Percentiles rank a stretch among this genome's conserved stretches.
Evolutionary conservation across 2,329 filamentous ascomycete genomes (phyloP).

Genomic region (Verticillium albo-atrum): DNA sequence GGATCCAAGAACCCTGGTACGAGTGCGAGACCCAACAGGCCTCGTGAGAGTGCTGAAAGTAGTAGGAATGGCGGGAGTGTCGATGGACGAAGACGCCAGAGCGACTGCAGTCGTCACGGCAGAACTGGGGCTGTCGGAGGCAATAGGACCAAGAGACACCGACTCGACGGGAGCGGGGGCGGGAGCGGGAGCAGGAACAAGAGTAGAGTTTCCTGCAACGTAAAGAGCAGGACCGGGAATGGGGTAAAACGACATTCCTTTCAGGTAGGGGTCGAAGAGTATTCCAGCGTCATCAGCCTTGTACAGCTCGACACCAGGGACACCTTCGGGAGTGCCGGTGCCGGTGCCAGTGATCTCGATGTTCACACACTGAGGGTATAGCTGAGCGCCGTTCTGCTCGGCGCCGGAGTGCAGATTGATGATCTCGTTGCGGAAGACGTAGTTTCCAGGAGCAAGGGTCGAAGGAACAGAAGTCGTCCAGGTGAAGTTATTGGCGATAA

Average conservation of each 20-base stretch:
- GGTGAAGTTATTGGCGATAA: slow-evolving; percentile 33
- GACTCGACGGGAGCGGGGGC: neutral
- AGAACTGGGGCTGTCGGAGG: neutral
- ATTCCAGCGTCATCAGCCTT: slow-evolving; percentile 23
- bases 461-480: slow-evolving; percentile 27
- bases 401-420: slow-evolving; percentile 41
- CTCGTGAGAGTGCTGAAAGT: neutral
- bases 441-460: slow-evolving; percentile 29
- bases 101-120: neutral
- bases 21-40: neutral
- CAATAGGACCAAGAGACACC: neutral
- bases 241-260: neutral
- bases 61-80: no score
- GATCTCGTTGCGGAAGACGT: slow-evolving; percentile 48
- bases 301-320: slow-evolving; percentile 24
- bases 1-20: neutral
- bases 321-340: slow-evolving; percentile 23
- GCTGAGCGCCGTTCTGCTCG: slow-evolving; percentile 40
- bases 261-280: slow-evolving; percentile 19
- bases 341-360: slow-evolving; percentile 37
- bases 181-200: no score
- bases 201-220: neutral
- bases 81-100: neutral
- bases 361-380: slow-evolving; percentile 48
- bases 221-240: neutral